A percentile compares a stretch with the other conserved stretches of the same genome.
These are phyloP conservation scores for Trametes gibbosa DNA, from an alignment of 768 basidiomycete species.

Conservation along the genomic window DNA sequence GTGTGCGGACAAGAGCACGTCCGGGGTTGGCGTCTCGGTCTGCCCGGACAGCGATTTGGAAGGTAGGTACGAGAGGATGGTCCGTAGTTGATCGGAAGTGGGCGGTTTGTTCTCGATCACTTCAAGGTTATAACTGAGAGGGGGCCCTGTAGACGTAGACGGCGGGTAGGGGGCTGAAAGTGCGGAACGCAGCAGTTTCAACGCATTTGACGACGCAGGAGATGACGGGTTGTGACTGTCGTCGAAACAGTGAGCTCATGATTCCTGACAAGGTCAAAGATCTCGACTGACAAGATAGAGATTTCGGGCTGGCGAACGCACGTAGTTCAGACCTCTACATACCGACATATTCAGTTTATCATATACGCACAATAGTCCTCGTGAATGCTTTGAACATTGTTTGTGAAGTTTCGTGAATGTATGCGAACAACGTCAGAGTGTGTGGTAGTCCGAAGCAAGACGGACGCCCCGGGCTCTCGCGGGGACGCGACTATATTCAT, in stretches of 20 bases:
- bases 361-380: conserved; percentile 16
- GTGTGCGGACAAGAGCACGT: conserved; percentile 59
- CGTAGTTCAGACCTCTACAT: background rate
- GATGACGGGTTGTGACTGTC: conserved; percentile 64
- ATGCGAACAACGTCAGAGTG: no score
- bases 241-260: background rate
- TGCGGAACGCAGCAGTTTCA: conserved; percentile 57
- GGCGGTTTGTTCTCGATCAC: conserved; percentile 65
- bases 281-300: conserved; percentile 54
- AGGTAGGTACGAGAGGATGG: conserved; percentile 60
- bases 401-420: background rate
- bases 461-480: no score
- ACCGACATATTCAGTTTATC: background rate
- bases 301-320: conserved; percentile 44
- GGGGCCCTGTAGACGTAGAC: conserved; percentile 39
- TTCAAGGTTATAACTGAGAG: conserved; percentile 69
- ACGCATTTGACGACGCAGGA: conserved; percentile 60
- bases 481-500: no score
- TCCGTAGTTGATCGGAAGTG: conserved; percentile 63
- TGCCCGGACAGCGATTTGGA: conserved; percentile 23
- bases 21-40: conserved; percentile 15
- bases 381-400: conserved; percentile 22
- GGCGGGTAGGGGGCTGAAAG: conserved; percentile 63
- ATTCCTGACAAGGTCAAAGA: background rate
- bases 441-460: no score